Evolutionary conservation across 495 filamentous ascomycete genomes (phyloP).

Genomic region (Ascodesmis nigricans): DNA sequence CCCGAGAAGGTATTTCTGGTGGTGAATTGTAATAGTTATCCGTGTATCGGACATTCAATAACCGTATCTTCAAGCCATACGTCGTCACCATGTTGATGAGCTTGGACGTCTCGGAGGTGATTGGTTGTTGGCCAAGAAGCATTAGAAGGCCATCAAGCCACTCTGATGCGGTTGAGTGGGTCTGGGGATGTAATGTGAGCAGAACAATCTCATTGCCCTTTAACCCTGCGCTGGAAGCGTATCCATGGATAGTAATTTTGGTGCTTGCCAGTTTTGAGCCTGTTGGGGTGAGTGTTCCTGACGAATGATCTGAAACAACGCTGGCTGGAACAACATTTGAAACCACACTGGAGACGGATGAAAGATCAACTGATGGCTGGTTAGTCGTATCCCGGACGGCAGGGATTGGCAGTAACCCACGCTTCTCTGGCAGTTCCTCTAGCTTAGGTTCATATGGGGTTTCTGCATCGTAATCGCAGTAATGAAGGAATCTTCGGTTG

Average conservation of each 20-base stretch:
- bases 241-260: slow-evolving; percentile 81
- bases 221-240: slow-evolving; percentile 23
- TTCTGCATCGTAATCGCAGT: slow-evolving; percentile 58
- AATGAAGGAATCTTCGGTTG: slow-evolving; percentile 78
- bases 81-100: slow-evolving; percentile 63
- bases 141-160: slow-evolving; percentile 94
- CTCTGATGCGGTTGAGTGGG: slow-evolving; percentile 69
- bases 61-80: slow-evolving; percentile 77
- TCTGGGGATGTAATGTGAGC: slow-evolving; percentile 59
- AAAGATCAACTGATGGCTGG: slow-evolving; percentile 45
- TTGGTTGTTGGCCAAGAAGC: slow-evolving; percentile 83
- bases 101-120: slow-evolving; percentile 87
- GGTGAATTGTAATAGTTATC: slow-evolving; percentile 37
- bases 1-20: slow-evolving; percentile 35
- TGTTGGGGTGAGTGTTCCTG: slow-evolving; percentile 28
- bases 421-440: slow-evolving; percentile 54
- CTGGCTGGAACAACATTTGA: slow-evolving; percentile 53
- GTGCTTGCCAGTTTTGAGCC: slow-evolving; percentile 39
- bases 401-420: no score
- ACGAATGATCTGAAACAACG: slow-evolving; percentile 27
- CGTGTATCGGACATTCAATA: slow-evolving; percentile 82
- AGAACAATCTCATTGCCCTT: slow-evolving; percentile 38
- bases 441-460: slow-evolving; percentile 43
- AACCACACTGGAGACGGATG: slow-evolving; percentile 73
- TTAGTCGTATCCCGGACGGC: no score